Conservation (phyloP, 305 asterid genomes). For the Ajuga reptans region DNA sequence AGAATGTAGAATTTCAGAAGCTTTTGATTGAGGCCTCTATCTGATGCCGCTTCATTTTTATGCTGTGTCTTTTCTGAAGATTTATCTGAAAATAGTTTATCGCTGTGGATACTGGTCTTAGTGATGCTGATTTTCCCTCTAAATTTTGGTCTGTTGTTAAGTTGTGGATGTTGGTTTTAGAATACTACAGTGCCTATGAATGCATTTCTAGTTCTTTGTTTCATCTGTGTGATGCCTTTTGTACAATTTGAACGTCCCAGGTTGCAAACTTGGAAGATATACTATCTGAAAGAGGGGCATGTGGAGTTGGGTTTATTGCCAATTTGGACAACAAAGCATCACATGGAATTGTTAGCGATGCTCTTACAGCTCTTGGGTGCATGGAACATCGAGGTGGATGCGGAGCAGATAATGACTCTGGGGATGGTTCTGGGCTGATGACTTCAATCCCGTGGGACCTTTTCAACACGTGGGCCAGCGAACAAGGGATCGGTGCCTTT, state of each 20-base stretch:
- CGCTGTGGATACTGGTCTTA: not conserved
- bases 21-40: not conserved
- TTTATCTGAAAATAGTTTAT: not conserved
- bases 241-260: constrained; percentile 30
- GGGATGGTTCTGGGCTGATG: constrained; percentile 98
- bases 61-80: not conserved
- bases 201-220: constrained; percentile 8
- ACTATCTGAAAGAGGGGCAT: constrained; percentile 86
- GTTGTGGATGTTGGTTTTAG: not conserved
- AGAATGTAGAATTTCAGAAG: not conserved
- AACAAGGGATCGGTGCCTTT: constrained; percentile 62
- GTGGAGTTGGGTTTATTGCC: constrained; percentile 98
- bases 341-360: constrained; percentile 72
- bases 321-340: constrained; percentile 81
- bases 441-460: constrained; percentile 95
- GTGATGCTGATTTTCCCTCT: not conserved
- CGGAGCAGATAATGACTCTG: constrained; percentile 98
- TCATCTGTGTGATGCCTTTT: constrained; percentile 10
- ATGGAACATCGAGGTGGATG: constrained; percentile 99
- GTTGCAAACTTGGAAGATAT: constrained; percentile 84
- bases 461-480: constrained; percentile 77
- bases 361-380: constrained; percentile 92
- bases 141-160: not conserved
- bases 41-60: not conserved
- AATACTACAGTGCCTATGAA: not conserved